Evolutionary conservation across 352 stramenopile genomes (phyloP), one percentile per base, ranked within the genome.

Genomic region (Phytophthora meadii): DNA sequence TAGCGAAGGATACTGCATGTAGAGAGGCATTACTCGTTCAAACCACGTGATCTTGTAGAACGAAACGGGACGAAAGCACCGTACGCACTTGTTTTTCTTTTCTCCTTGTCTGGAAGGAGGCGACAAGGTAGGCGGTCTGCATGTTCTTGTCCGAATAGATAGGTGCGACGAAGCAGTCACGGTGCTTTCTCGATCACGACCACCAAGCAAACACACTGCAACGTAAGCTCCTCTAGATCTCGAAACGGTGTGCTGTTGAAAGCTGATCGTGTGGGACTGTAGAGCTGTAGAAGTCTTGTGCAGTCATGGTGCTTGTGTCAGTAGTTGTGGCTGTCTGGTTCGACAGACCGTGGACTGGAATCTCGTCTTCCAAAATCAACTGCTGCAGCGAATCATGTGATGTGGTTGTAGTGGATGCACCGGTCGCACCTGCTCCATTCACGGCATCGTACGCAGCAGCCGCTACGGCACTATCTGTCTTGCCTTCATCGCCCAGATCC

Each of bases 211-310:
- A 66, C 50, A 42, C 39, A 52, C 45, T 48, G 54, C 54, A 48
- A 49, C 49, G 42, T 55, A 49, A 53, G 41, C 53, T 58, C 54
- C 24, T 65, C 75, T 77, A 87, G 49, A 87, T 87, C 49, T 87
- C 79, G 70, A 85, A 87, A 48, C 72, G 73, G 42, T 84, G 68
- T n/a, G 72, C 68, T 19, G 65, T 54, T 46, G 71, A 72, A 39
- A 87, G 61, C 39, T 83, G 55, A 54, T 83, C 76, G 44, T 83
- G 69, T 24, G 76, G 64, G 14, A 83, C 60, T 57, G 75, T 39
- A 24, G 53, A 56, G 61, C 72, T 87, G 66, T 87, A 87, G 36
- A 87, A 87, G 27, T 87, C 79, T 30, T 85, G 79, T 45, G 72
- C 79, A 32, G 79, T 82, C 65, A 87, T 75, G 14, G 69, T 83